Evolutionary conservation across 306 rosid genomes (phyloP).

Genomic region (Cyclanthera cordifolia): DNA sequence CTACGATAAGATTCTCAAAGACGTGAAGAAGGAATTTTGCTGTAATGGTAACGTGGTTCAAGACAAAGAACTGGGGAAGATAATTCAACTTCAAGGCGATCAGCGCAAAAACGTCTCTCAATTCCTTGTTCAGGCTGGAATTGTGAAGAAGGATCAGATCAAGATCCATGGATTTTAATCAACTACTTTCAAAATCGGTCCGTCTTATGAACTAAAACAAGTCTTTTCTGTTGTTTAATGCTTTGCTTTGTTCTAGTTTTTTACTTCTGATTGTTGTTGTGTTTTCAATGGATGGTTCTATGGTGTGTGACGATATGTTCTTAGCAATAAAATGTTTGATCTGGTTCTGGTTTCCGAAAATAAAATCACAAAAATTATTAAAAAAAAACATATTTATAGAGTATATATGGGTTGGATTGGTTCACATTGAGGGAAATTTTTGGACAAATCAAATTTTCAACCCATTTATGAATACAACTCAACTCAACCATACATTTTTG

Average conservation of each 20-base stretch:
- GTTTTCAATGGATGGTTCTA: not conserved
- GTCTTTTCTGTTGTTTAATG: not conserved
- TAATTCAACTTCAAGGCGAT: constrained; percentile 86
- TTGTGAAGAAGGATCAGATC: constrained; percentile 62
- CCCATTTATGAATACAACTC: too few relatives aligned
- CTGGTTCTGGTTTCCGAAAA: too few relatives aligned
- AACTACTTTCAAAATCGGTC: not conserved
- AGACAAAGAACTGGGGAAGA: constrained; percentile 73
- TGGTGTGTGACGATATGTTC: not conserved
- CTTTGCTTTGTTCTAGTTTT: not conserved
- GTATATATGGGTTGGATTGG: too few relatives aligned
- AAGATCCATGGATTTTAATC: constrained; percentile 77
- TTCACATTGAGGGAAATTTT: too few relatives aligned
- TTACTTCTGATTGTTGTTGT: not conserved
- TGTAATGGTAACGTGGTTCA: constrained; percentile 96
- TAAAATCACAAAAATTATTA: too few relatives aligned
- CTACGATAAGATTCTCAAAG: constrained; percentile 78
- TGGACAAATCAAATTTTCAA: too few relatives aligned
- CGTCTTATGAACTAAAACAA: not conserved
- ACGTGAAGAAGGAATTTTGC: constrained; percentile 69
- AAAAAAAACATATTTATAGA: too few relatives aligned
- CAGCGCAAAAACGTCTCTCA: constrained; percentile 80
- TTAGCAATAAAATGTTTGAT: not conserved
- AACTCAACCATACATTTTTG: too few relatives aligned
- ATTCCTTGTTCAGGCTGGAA: constrained; percentile 46